Evolutionary conservation across 768 basidiomycete genomes (phyloP).

Genomic region (Boletus reticuloceps): DNA sequence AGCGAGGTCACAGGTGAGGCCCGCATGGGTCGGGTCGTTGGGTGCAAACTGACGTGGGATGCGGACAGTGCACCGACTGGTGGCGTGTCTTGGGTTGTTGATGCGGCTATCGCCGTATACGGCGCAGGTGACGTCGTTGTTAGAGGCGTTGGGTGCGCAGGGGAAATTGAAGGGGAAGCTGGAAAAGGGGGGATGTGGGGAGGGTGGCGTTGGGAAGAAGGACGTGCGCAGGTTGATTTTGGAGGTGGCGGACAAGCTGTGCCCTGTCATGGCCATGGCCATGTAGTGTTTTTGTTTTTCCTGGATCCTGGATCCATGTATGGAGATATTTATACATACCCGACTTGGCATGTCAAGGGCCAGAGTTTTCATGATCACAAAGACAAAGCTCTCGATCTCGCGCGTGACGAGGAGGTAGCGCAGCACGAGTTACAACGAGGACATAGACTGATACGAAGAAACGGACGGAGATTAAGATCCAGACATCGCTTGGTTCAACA

Average conservation of each 20-base stretch:
- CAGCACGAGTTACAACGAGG: no score
- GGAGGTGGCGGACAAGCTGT: slow-evolving; percentile 55
- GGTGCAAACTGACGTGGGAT: neutral
- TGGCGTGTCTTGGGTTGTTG: slow-evolving; percentile 74
- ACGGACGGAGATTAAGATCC: no score
- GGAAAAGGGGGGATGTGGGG: slow-evolving; percentile 47
- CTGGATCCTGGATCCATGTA: no score
- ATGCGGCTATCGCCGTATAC: slow-evolving; percentile 73
- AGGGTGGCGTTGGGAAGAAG: slow-evolving; percentile 55
- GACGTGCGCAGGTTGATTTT: slow-evolving; percentile 63
- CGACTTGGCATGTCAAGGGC: no score
- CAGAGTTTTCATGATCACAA: no score
- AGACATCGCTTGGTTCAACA: no score
- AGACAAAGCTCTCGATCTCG: no score
- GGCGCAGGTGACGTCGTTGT: slow-evolving; percentile 52
- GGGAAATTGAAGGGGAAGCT: slow-evolving; percentile 59
- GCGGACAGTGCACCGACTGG: slow-evolving; percentile 68
- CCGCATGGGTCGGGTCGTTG: neutral
- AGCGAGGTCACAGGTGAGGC: slow-evolving; percentile 83
- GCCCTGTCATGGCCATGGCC: slow-evolving; percentile 9
- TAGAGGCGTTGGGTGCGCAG: slow-evolving; percentile 69
- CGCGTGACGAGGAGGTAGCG: no score
- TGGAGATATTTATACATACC: no score
- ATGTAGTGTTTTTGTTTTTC: no score
- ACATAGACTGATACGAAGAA: no score